Base-by-base conservation (phyloP, 192 early-diverging fungal genomes). In the Obelidium mucronatum region DNA sequence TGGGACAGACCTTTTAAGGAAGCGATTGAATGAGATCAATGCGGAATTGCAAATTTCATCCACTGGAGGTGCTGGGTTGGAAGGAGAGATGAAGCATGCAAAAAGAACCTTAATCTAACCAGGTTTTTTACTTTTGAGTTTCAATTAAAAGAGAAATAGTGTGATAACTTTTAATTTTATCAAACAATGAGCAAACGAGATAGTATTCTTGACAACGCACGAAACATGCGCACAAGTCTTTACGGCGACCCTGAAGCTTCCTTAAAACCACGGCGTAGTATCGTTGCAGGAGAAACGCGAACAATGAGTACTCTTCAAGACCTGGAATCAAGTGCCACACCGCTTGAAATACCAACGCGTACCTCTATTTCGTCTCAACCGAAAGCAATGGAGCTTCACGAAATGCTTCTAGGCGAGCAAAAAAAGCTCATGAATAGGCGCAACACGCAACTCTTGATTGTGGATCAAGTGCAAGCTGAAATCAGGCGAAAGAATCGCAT, bases 51-150 rank as follows among this genome's bases (percentile, higher is more conserved):
- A 80, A 2, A 54, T 87, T 59, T 28, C 3, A 56, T 33, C 24
- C 6, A 5, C 6, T 15, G 66, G 42, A 51, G 66, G 64, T 40
- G 54, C 19, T 28, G 40, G 55, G 54, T 17, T 36, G 2, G 81
- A 86, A 55, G 76, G 58, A 26, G 73, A 76, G 2, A 55, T 86
- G 67, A 76, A 68, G 65, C 77, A 86, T 79, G 85, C 85, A 0
- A 86, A 86, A 56, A 74, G 85, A 37, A 86, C 85, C 1, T 60
- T 86, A 52, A 76, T 86, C 40, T 86, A 54, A 78, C n/a, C n/a
- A n/a, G n/a, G n/a, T n/a, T n/a, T n/a, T n/a, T n/a, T n/a, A n/a
- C n/a, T n/a, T n/a, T n/a, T n/a, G n/a, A n/a, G n/a, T n/a, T n/a
- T n/a, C n/a, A n/a, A n/a, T n/a, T n/a, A n/a, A n/a, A n/a, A n/a